phyloP scores from a whole-genome alignment of 2,329 filamentous ascomycete genomes.

The Alternaria ethzedia region DNA sequence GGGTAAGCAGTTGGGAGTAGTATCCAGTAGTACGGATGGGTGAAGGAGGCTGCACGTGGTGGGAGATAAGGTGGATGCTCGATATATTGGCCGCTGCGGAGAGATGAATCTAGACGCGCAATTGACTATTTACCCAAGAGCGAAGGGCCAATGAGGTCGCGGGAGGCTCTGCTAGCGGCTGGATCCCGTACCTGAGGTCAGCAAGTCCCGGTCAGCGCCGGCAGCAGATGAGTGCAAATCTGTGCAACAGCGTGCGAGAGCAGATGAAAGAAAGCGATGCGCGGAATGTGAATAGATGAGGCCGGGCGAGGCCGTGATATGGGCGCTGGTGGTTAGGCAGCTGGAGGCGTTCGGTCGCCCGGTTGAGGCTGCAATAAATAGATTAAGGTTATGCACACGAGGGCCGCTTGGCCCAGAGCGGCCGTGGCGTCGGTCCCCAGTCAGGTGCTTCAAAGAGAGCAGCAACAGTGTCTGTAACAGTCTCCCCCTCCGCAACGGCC shows the following conservation, averaged over 20 bases:
- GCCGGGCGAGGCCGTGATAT: neutral
- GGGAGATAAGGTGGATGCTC: conserved; percentile 4
- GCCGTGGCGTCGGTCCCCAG: conserved; percentile 4
- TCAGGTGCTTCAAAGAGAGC: conserved; percentile 10
- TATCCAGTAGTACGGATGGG: neutral
- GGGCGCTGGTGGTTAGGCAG: neutral
- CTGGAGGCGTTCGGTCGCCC: conserved; percentile 6
- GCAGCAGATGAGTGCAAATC: conserved; percentile 6
- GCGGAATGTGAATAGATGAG: neutral
- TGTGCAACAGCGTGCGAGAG: neutral
- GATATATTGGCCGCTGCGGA: conserved; percentile 22
- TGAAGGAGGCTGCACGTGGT: neutral
- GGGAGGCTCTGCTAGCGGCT: conserved; percentile 3
- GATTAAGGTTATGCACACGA: conserved; percentile 19
- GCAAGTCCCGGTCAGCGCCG: neutral
- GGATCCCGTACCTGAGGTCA: conserved; percentile 1
- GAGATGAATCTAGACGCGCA: conserved; percentile 6
- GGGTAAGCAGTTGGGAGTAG: neutral
- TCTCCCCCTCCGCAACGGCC: neutral
- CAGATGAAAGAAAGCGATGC: neutral
- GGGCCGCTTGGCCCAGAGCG: conserved; percentile 17
- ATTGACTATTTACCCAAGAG: conserved; percentile 10
- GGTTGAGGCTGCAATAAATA: conserved; percentile 24
- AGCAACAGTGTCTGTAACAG: neutral
- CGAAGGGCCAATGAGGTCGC: conserved; percentile 7